These are phyloP conservation scores for Kodamaea hsintzibuensis DNA, from an alignment of 805 yeast genomes.

Conservation along the genomic window DNA sequence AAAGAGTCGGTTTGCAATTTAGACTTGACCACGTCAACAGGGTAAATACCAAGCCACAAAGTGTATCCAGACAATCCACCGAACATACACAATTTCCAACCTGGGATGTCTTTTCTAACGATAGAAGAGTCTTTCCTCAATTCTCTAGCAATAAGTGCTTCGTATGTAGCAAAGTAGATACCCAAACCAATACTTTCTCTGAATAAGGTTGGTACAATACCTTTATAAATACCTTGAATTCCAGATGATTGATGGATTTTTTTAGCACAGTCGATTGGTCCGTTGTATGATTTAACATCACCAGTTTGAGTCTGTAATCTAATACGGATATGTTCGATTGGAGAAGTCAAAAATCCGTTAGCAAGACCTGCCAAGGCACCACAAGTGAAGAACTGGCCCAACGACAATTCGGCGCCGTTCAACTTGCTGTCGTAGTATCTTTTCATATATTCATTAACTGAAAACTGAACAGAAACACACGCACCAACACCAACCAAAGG, in stretches of 20 bases:
- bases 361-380: constrained; percentile 94
- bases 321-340: constrained; percentile 94
- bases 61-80: constrained; percentile 93
- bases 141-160: constrained; percentile 75
- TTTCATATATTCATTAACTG: constrained; percentile 93
- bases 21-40: constrained; percentile 89
- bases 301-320: constrained; percentile 86
- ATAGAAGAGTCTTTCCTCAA: constrained; percentile 43
- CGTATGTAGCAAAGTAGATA: constrained; percentile 86
- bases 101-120: constrained; percentile 74
- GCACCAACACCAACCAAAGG: constrained; percentile 74
- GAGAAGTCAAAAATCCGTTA: constrained; percentile 85
- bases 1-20: constrained; percentile 72
- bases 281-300: constrained; percentile 51
- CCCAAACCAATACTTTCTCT: constrained; percentile 98
- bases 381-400: constrained; percentile 71
- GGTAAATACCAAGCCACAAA: constrained; percentile 84
- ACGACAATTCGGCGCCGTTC: constrained; percentile 47
- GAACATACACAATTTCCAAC: constrained; percentile 79
- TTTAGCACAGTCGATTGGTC: constrained; percentile 72
- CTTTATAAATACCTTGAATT: constrained; percentile 67
- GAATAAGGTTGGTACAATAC: constrained; percentile 82
- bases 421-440: constrained; percentile 59
- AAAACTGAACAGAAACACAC: constrained; percentile 94
- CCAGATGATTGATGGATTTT: constrained; percentile 60